Percentiles rank a stretch among this genome's conserved stretches.
Conservation (phyloP, 192 early-diverging fungal species). For the Coemansia sp. region DNA sequence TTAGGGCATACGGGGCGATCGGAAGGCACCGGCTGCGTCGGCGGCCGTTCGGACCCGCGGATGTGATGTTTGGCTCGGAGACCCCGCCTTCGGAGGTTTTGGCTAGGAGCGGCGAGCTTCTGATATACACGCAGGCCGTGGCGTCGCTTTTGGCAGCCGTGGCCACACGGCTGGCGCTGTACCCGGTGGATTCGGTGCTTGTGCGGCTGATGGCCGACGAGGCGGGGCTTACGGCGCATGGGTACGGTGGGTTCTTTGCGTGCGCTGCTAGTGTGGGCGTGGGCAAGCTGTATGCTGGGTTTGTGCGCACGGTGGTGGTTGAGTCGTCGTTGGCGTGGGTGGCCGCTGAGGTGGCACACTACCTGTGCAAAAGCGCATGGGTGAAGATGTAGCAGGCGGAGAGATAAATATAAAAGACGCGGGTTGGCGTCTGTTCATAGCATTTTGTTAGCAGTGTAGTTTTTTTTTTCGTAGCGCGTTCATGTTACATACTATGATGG, state of each 20-base stretch:
- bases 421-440: no score
- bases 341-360: slow-evolving; percentile 27
- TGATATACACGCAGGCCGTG: slow-evolving; percentile 19
- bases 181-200: slow-evolving; percentile 25
- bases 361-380: slow-evolving; percentile 28
- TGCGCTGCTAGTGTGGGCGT: slow-evolving; percentile 7
- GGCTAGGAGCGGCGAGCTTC: slow-evolving; percentile 8
- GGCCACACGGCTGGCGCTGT: slow-evolving; percentile 10
- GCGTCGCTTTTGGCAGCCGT: slow-evolving; percentile 7
- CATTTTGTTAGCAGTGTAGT: no score
- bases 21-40: background rate
- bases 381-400: background rate
- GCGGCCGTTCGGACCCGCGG: background rate
- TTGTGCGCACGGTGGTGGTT: slow-evolving; percentile 5
- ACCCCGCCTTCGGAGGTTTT: background rate
- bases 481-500: no score
- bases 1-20: slow-evolving; percentile 6
- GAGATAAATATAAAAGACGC: no score
- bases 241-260: slow-evolving; percentile 28
- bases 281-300: slow-evolving; percentile 23
- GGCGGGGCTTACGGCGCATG: slow-evolving; percentile 24
- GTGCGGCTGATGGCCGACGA: slow-evolving; percentile 43
- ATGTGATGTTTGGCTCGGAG: background rate
- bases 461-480: no score
- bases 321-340: slow-evolving; percentile 30